These are phyloP conservation scores for Rhizopogon roseolus DNA, from an alignment of 768 basidiomycete species.

Conservation along the genomic window DNA sequence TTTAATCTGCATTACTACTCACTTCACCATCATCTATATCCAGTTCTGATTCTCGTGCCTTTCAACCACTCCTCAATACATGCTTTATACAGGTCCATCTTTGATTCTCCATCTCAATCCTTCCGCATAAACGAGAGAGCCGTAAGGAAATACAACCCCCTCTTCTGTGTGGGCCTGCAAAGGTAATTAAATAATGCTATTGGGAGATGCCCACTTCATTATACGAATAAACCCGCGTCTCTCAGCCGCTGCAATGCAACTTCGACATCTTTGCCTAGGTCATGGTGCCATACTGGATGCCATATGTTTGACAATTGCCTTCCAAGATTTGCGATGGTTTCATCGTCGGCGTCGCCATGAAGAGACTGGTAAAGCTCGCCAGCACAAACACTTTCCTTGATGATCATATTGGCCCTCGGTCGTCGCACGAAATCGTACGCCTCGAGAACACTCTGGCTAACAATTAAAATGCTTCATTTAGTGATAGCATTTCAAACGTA, in stretches of 20 bases:
- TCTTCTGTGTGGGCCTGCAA: neutral
- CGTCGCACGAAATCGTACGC: slow-evolving; percentile 42
- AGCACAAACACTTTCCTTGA: slow-evolving; percentile 32
- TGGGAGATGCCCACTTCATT: neutral
- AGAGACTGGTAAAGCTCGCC: slow-evolving; percentile 36
- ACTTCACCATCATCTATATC: too few species aligned
- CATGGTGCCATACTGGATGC: slow-evolving; percentile 47
- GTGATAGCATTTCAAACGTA: slow-evolving; percentile 12
- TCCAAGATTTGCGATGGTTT: slow-evolving; percentile 23
- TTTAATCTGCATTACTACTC: too few species aligned
- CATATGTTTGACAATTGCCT: slow-evolving; percentile 35
- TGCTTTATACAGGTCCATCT: too few species aligned
- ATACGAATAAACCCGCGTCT: neutral
- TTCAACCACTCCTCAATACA: too few species aligned
- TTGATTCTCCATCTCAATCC: too few species aligned
- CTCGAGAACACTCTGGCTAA: slow-evolving; percentile 36
- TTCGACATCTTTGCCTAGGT: slow-evolving; percentile 36
- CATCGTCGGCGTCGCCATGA: slow-evolving; percentile 27
- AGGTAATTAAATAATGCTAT: neutral
- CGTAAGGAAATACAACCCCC: neutral
- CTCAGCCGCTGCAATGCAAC: slow-evolving; percentile 21
- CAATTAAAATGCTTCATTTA: neutral
- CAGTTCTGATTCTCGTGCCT: neutral
- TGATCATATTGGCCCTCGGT: slow-evolving; percentile 46
- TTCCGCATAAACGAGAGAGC: neutral